Base-by-base conservation (phyloP, 1,284 basidiomycete genomes). In the Boletellus deceptivus region DNA sequence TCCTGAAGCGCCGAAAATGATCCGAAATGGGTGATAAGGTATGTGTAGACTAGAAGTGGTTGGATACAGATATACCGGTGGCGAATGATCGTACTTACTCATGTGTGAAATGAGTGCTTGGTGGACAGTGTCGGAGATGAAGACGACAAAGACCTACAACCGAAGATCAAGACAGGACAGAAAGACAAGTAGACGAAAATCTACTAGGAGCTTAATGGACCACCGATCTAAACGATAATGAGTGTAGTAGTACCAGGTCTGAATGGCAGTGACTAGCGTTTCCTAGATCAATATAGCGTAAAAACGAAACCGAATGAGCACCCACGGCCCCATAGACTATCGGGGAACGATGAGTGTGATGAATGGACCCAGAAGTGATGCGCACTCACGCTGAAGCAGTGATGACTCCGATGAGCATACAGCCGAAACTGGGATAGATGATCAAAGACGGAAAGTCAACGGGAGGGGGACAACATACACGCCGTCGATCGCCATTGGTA, bases 41-140 rank as follows among this genome's bases (percentile, higher is more conserved):
- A 84, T 6, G 69, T 70, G 57, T 85, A 85, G 4, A 79, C 82
- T 83, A 37, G 29, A 14, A 6, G 17, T 9, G 29, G 17, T 42
- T 43, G 16, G 41, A 40, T 40, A 29, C 31, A 20, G 6, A 13
- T 34, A 31, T 11, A 17, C 10, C 1, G 2, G n/a, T 3, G 7
- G 1, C 6, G 6, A 7, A 33, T 18, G 16, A 29, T 31, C 34
- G 6, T 0, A 56, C 71, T 38, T 61, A 77, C 82, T 67, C 1
- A 73, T 72, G 54, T 84, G 81, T 5, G 75, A 73, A 45, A 85
- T 81, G 25, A 84, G 61, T 0, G 64, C 70, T 63, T 84, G 77
- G 53, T 84, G 83, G 3, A 75, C 51, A 0, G 77, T 78, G 48
- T 84, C 83, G 43, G 74, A 77, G 1, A 70, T 0, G 62, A 79